Percentiles rank a stretch among this genome's conserved stretches.
Evolutionary conservation across 371 early-diverging fungal species (phyloP).

Genomic region (Zychaea mexicana): DNA sequence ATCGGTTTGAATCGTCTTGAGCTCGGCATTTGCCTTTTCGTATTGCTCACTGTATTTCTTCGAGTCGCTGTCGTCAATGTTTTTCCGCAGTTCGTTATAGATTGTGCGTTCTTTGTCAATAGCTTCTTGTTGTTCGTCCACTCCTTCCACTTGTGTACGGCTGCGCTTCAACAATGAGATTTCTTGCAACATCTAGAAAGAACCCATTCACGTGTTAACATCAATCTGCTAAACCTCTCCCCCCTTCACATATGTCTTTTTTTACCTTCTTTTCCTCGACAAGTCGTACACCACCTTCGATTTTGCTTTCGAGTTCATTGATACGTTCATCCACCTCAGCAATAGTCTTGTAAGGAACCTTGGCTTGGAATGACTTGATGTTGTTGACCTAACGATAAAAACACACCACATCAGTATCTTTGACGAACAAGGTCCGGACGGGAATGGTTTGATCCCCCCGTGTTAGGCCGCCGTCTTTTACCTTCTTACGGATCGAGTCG

Average conservation of each 20-base stretch:
- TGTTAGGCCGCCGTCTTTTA: too few species aligned
- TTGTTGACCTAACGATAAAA: slow-evolving; percentile 56
- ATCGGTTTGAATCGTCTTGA: slow-evolving; percentile 64
- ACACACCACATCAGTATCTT: not conserved
- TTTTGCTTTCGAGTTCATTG: slow-evolving; percentile 74
- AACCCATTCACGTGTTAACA: too few species aligned
- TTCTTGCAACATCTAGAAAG: slow-evolving; percentile 65
- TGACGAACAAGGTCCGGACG: too few species aligned
- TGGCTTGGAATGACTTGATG: slow-evolving; percentile 73
- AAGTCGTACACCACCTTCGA: slow-evolving; percentile 78
- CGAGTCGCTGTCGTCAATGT: slow-evolving; percentile 67
- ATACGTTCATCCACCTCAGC: slow-evolving; percentile 83
- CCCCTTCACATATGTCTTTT: not conserved
- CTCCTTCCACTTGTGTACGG: slow-evolving; percentile 74
- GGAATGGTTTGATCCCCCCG: too few species aligned
- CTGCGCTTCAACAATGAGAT: slow-evolving; percentile 80
- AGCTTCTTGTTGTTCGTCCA: slow-evolving; percentile 65
- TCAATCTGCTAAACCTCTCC: not conserved
- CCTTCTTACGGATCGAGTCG: slow-evolving; percentile 30
- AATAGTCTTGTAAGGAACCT: slow-evolving; percentile 75
- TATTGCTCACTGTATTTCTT: slow-evolving; percentile 69
- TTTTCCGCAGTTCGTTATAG: slow-evolving; percentile 65
- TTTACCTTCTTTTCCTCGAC: slow-evolving; percentile 83
- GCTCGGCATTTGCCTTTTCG: slow-evolving; percentile 67
- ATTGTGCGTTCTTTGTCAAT: slow-evolving; percentile 76